Conservation (phyloP, 495 filamentous ascomycete genomes). For the Xylaria grammica region DNA sequence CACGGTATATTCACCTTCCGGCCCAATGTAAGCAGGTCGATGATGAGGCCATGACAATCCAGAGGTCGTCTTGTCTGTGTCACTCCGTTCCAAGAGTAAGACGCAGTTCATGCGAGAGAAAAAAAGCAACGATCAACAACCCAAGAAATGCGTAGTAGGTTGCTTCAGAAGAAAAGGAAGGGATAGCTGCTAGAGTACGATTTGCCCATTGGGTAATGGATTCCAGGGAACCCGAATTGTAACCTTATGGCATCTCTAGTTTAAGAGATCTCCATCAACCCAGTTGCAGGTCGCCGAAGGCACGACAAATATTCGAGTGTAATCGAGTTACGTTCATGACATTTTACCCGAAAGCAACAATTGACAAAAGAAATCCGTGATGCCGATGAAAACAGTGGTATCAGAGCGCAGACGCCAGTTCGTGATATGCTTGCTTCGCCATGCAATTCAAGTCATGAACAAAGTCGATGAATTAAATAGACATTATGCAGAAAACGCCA, state of each 20-base stretch:
- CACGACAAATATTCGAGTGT: constrained; percentile 3
- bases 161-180: constrained; percentile 1
- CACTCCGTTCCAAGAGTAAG: background rate
- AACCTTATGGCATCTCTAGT: background rate
- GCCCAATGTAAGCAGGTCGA: constrained; percentile 9
- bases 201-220: constrained; percentile 13
- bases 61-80: background rate
- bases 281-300: constrained; percentile 7
- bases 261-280: background rate
- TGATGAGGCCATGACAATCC: background rate
- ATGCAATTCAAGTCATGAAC: constrained; percentile 44
- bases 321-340: constrained; percentile 7
- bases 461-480: constrained; percentile 41
- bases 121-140: constrained; percentile 16
- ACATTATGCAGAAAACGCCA: constrained; percentile 45
- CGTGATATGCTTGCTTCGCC: constrained; percentile 46
- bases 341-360: constrained; percentile 4
- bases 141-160: constrained; percentile 12
- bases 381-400: constrained; percentile 43
- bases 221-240: constrained; percentile 1
- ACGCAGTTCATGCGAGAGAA: constrained; percentile 15
- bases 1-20: constrained; percentile 2
- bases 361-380: constrained; percentile 39
- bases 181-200: background rate
- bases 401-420: constrained; percentile 43